Percentiles rank a stretch among this genome's conserved stretches.
These are phyloP conservation scores for Protomyces gravidus DNA, from an alignment of 1,139 yeast genomes.

Conservation along the genomic window DNA sequence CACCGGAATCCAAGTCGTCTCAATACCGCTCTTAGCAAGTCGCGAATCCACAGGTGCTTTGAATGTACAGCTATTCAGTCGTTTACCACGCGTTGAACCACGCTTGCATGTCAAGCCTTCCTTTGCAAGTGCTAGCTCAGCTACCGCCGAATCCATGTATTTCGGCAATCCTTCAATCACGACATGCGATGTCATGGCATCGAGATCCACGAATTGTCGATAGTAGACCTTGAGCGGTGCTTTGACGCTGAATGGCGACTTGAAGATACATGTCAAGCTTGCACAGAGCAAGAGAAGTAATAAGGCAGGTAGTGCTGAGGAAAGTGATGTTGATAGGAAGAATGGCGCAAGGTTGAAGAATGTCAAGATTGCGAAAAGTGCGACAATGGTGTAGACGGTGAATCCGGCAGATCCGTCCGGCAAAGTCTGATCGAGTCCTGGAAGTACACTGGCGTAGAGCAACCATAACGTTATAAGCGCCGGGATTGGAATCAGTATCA, in stretches of 20 bases:
- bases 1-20: conserved; percentile 1
- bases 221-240: conserved; percentile 33
- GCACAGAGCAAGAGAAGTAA: conserved; percentile 33
- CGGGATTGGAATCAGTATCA: conserved; percentile 28
- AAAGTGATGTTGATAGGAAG: conserved; percentile 24
- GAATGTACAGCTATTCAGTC: conserved; percentile 5
- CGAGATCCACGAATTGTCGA: conserved; percentile 33
- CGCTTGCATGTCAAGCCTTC: conserved; percentile 1
- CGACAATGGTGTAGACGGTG: conserved; percentile 5
- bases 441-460: conserved; percentile 32
- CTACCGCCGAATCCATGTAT: conserved; percentile 23
- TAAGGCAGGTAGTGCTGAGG: conserved; percentile 27
- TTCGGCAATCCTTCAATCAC: conserved; percentile 26
- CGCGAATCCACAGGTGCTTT: conserved; percentile 19
- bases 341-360: conserved; percentile 32
- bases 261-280: conserved; percentile 31
- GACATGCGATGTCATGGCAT: conserved; percentile 21
- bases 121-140: conserved; percentile 15
- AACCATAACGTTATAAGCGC: conserved; percentile 32
- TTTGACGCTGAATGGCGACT: conserved; percentile 33
- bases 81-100: conserved; percentile 8
- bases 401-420: conserved; percentile 31
- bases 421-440: conserved; percentile 34
- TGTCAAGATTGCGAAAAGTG: conserved; percentile 9
- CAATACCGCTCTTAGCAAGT: conserved; percentile 18